phyloP scores from a whole-genome alignment of 352 stramenopile species.

The Globisporangium mamillatum region DNA sequence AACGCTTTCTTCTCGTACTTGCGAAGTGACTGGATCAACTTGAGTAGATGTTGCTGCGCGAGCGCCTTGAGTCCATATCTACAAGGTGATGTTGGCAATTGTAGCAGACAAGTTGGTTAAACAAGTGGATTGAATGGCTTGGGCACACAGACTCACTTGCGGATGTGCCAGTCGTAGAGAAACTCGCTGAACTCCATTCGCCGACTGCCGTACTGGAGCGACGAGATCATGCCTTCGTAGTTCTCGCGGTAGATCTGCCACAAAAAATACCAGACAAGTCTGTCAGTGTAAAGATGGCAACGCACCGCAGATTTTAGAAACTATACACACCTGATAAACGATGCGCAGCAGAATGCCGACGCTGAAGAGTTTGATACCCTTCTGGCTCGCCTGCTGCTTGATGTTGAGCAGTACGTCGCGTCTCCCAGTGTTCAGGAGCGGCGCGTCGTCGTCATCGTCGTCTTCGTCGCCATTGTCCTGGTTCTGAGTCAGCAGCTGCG shows the following conservation, averaged over 20 bases:
- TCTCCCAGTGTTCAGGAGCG: constrained; percentile 6
- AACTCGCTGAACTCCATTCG: constrained; percentile 83
- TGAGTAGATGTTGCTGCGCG: constrained; percentile 69
- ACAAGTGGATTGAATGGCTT: too few relatives aligned
- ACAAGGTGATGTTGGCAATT: not conserved
- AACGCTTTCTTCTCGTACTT: constrained; percentile 69
- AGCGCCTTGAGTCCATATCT: constrained; percentile 70
- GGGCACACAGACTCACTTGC: constrained; percentile 34
- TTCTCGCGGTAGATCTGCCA: constrained; percentile 67
- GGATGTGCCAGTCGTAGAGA: constrained; percentile 83
- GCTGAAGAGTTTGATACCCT: constrained; percentile 60
- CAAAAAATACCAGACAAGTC: not conserved
- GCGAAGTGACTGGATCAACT: constrained; percentile 75
- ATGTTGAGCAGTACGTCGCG: constrained; percentile 48
- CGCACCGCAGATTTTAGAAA: not conserved
- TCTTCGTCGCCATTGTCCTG: constrained; percentile 10
- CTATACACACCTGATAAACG: constrained; percentile 39
- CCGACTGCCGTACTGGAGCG: constrained; percentile 67
- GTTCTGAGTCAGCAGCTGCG: constrained; percentile 12
- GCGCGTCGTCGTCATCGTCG: constrained; percentile 19
- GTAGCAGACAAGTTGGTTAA: too few relatives aligned
- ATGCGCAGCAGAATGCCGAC: constrained; percentile 56
- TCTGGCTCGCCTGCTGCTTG: constrained; percentile 38
- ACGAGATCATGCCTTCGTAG: constrained; percentile 59
- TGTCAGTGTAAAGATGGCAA: not conserved